Base-by-base conservation (phyloP, 495 filamentous ascomycete species). In the Paragyromitra xinjiangensis region DNA sequence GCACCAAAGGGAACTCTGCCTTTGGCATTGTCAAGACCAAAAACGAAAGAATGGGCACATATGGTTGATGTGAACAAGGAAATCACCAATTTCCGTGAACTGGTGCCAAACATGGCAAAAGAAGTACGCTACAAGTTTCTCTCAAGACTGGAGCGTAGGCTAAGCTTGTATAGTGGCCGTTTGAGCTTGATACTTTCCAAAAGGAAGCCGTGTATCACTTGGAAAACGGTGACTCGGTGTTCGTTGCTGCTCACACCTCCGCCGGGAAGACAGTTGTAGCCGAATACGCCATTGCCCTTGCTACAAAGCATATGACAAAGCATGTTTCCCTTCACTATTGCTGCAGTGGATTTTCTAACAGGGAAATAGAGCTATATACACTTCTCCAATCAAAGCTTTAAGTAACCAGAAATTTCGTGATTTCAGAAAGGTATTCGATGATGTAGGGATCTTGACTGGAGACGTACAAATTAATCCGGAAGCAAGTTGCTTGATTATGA, bases 361-460 rank as follows among this genome's bases (percentile, higher is more conserved):
- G 19, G 19, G 39, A 14, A 77, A 64, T 34, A 82, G 80, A 44
- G 94, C 95, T 39, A 98, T 99, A 77, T 99, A 99, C 83, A 99
- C 95, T 0, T 99, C 95, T 5, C 95, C 95, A 2, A 99, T 99
- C 86, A 99, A 99, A 85, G 95, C 95, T 1, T 87, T 99, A 70
- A 98, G 94, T 84, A 99, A 99, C 82, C 95, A 99, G 83, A 99
- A 99, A 83, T 99, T 98, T 83, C 89, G 95, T 68, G 95, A 99
- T 83, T 99, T 99, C 83, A 87, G 94, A 42, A 88, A 91, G 50
- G 88, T 87, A 0, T 98, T 99, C 77, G 93, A 95, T 66, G 96
- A 98, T 82, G 95, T 99, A 39, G 95, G 95, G 44, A 99, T 99
- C 80, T 83, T 99, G 72, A 99, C 95, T 0, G 95, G 95, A 37